Evolutionary conservation across 495 filamentous ascomycete genomes (phyloP), one percentile per base, ranked within the genome.

Genomic region (Xylaria telfairii): DNA sequence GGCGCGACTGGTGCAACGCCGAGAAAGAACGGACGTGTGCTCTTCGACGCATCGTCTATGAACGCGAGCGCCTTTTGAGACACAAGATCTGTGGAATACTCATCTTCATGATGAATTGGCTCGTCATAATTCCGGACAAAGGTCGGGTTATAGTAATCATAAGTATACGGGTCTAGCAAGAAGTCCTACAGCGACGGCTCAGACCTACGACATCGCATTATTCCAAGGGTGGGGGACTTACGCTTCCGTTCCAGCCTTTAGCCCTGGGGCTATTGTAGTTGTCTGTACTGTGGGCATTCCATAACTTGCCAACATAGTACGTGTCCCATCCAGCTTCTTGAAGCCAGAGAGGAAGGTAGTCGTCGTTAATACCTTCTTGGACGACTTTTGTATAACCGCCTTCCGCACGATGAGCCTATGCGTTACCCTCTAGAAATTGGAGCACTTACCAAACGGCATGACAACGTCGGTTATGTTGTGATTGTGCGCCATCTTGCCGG

Each of bases 321-420:
- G 87, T 89, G 65, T 86, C 80, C 71, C 89, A 90, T 19, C 87
- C 87, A 0, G 85, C 84, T 15, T 82, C 67, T 71, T 89, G 86
- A 7, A 90, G 76, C 87, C 87, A 90, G 1, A 89, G 70, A 0
- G 87, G 87, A 19, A 90, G 79, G 64, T 81, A 90, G 61, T 86
- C 76, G 0, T 87, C 83, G 66, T 90, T 89, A 66, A 87, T 83
- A 17, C 87, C 87, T 59, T 86, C 82, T 21, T 80, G 73, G 1
- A 87, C 78, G 51, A 90, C 87, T 67, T 89, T 88, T 24, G 87
- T 85, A 69, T 88, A 89, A n/a, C 87, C 87, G 26, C 87, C 86
- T 84, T 32, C 32, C 17, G 5, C 13, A 54, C 19, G 28, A 34
- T 42, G 0, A 49, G 28, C 12, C 21, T 44, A 60, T 8, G 19